Conservation (phyloP, 331 rosid genomes). For the Malus hybrid region DNA sequence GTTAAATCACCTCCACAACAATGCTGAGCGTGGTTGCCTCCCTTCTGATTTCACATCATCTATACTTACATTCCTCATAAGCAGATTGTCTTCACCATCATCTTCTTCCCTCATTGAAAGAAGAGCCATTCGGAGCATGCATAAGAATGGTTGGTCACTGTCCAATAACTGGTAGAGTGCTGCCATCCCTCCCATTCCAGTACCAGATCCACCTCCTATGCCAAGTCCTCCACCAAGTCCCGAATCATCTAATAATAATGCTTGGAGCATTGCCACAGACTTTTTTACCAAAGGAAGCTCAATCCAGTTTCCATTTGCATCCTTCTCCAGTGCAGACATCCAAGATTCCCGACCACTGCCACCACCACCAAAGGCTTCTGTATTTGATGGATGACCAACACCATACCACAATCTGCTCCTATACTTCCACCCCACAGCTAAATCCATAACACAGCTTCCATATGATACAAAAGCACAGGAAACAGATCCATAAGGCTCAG, state of each 20-base stretch:
- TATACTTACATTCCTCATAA: conserved; percentile 36
- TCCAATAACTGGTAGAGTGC: conserved; percentile 90
- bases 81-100: conserved; percentile 56
- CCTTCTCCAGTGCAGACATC: conserved; percentile 80
- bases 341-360: conserved; percentile 89
- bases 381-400: conserved; percentile 73
- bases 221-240: conserved; percentile 99
- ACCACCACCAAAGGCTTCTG: conserved; percentile 72
- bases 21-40: conserved; percentile 64
- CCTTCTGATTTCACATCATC: conserved; percentile 56
- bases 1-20: conserved; percentile 81
- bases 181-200: conserved; percentile 99
- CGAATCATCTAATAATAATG: conserved; percentile 86
- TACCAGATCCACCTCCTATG: conserved; percentile 98
- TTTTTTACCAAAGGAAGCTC: conserved; percentile 89
- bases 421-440: conserved; percentile 92
- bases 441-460: conserved; percentile 80
- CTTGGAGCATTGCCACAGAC: conserved; percentile 93
- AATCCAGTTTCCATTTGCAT: conserved; percentile 70
- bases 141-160: conserved; percentile 97
- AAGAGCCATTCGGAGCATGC: conserved; percentile 99
- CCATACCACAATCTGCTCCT: conserved; percentile 97
- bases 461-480: conserved; percentile 91
- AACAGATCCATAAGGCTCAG: conserved; percentile 89
- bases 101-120: conserved; percentile 95